A percentile compares a stretch with the other conserved stretches of the same genome.
Evolutionary conservation across 805 yeast genomes (phyloP).

Genomic region (Candida pseudoglaebosa): DNA sequence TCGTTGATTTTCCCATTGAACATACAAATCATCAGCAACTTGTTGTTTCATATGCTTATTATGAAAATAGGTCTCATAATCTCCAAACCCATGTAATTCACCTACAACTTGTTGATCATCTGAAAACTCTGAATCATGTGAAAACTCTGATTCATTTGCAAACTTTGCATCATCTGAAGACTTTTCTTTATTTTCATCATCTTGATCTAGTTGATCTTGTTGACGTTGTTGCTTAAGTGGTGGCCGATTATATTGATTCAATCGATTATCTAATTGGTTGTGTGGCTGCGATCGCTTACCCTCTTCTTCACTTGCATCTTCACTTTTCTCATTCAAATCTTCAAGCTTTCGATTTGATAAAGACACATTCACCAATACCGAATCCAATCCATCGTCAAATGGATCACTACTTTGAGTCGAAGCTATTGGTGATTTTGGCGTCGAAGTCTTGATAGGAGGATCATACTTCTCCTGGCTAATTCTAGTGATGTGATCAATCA

Average conservation of each 20-base stretch:
- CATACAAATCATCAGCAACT: slow-evolving; percentile 46
- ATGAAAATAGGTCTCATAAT: slow-evolving; percentile 59
- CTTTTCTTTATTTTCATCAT: too few relatives aligned
- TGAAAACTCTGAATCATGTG: too few relatives aligned
- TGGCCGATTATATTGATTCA: too few relatives aligned
- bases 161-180: too few relatives aligned
- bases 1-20: slow-evolving; percentile 45
- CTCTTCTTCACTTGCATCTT: neutral
- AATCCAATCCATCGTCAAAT: slow-evolving; percentile 20
- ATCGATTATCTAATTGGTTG: too few relatives aligned
- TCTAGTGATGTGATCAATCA: slow-evolving; percentile 15
- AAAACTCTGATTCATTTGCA: too few relatives aligned
- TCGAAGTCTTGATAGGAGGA: neutral
- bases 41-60: slow-evolving; percentile 64
- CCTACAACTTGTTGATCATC: too few relatives aligned
- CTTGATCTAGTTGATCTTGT: too few relatives aligned
- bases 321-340: neutral
- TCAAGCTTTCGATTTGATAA: neutral
- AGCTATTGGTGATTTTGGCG: neutral
- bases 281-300: too few relatives aligned
- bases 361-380: slow-evolving; percentile 9
- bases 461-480: slow-evolving; percentile 10
- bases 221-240: too few relatives aligned
- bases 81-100: slow-evolving; percentile 55
- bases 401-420: slow-evolving; percentile 16